Evolutionary conservation across 2,329 filamentous ascomycete genomes (phyloP), one percentile per base, ranked within the genome.

Genomic region (Tolypocladium endophyticum): DNA sequence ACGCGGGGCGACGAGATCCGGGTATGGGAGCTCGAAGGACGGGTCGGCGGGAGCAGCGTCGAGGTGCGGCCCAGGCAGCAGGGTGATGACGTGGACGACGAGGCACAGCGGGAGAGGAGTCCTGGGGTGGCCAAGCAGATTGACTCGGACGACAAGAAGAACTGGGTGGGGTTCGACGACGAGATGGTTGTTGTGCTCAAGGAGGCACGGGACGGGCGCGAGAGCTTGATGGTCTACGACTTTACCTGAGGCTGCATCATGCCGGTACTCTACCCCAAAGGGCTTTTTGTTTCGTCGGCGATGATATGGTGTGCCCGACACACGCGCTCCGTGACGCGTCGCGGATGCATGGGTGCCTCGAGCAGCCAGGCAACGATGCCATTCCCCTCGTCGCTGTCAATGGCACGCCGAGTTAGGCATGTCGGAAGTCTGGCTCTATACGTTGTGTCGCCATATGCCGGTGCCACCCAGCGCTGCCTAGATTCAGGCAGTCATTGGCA

Each of bases 151-250:
- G 79, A 79, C 60, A 72, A 74, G 56, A 75, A 79, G 61, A 82
- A 82, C 57, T 93, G 88, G 84, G 85, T 96, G 11, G 90, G 90
- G 0, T 96, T 96, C 67, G 91, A 96, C 68, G 90, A 96, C 52
- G 90, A 96, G 72, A 91, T 91, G 75, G 89, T 96, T n/a, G 87
- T 96, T 62, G 85, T 96, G 50, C 77, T 96, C 57, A 87, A 89
- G 64, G 89, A 93, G 73, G 82, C 84, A 63, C 73, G 76, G 33
- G 77, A 82, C 33, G 89, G 89, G 1, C 81, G 81, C 45, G 89
- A 93, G 69, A 86, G 87, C 62, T 73, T 96, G 63, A 82, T 92
- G 69, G 86, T 94, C 52, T 96, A 96, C 70, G 90, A 96, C 72
- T 97, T 97, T 73, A 90, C 89, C 6, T 65, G 64, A 47, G 56